Percentiles rank a stretch among this genome's conserved stretches.
Conservation (phyloP, 805 yeast genomes). For the Candida xyloterini region DNA sequence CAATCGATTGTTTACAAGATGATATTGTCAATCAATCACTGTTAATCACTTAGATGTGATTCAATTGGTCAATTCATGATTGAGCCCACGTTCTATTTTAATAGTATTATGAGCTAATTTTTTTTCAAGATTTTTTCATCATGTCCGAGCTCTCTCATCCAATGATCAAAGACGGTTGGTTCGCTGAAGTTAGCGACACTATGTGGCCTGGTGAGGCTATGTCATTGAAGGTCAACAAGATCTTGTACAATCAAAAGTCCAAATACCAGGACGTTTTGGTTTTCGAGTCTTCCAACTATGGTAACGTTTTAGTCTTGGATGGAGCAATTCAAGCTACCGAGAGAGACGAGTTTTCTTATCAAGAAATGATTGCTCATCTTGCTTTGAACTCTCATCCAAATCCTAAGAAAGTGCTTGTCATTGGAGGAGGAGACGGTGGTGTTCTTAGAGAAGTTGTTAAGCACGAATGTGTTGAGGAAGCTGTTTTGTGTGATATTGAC, state of each 20-base stretch:
- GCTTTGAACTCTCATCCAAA: slow-evolving; percentile 91
- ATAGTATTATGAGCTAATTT: not conserved
- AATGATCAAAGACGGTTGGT: slow-evolving; percentile 85
- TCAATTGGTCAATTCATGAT: too few species aligned
- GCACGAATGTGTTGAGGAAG: slow-evolving; percentile 82
- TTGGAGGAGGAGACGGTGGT: slow-evolving; percentile 99
- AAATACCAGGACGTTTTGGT: slow-evolving; percentile 91
- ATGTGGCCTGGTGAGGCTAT: slow-evolving; percentile 99
- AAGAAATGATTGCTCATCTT: slow-evolving; percentile 96
- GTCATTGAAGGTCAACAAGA: slow-evolving; percentile 83
- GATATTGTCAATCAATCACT: too few species aligned
- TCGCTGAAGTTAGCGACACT: slow-evolving; percentile 89
- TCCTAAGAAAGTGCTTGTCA: slow-evolving; percentile 89
- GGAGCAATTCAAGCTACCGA: slow-evolving; percentile 95
- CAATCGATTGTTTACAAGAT: too few species aligned
- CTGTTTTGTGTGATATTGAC: slow-evolving; percentile 91
- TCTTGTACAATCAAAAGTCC: slow-evolving; percentile 80
- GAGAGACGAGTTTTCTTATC: slow-evolving; percentile 96
- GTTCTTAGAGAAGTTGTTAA: slow-evolving; percentile 92
- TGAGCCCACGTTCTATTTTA: not conserved
- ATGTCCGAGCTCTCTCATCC: slow-evolving; percentile 49
- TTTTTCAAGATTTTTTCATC: slow-evolving; percentile 2
- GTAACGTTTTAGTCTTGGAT: slow-evolving; percentile 92
- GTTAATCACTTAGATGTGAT: too few species aligned
- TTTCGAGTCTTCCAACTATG: slow-evolving; percentile 89